Percentiles rank a stretch among this genome's conserved stretches.
These are phyloP conservation scores for Nakazawaea anatomiae DNA, from an alignment of 805 yeast species.

Conservation along the genomic window DNA sequence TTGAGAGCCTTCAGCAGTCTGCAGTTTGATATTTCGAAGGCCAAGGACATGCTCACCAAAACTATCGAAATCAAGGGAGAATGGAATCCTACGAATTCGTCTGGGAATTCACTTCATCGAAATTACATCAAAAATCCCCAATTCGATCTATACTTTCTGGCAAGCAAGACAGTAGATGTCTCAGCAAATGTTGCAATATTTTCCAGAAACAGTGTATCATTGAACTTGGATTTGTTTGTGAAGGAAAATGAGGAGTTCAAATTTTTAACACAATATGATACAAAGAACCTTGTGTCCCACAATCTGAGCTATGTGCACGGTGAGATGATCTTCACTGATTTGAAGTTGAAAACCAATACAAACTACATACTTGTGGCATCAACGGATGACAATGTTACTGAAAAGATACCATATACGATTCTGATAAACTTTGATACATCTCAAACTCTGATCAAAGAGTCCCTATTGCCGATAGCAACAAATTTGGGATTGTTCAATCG, in stretches of 20 bases:
- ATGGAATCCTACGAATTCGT: constrained; percentile 42
- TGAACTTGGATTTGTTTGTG: constrained; percentile 42
- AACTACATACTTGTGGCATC: constrained; percentile 42
- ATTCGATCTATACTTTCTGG: constrained; percentile 28
- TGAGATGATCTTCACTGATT: constrained; percentile 15
- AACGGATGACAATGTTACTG: constrained; percentile 29
- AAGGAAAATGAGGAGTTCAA: constrained; percentile 22
- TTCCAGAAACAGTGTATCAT: constrained; percentile 17
- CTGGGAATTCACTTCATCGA: constrained; percentile 49
- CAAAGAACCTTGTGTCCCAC: constrained; percentile 22
- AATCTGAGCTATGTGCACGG: constrained; percentile 29
- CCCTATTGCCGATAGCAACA: not conserved
- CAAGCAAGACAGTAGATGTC: constrained; percentile 14
- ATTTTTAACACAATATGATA: constrained; percentile 21
- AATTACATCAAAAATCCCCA: constrained; percentile 53
- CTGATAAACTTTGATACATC: not conserved
- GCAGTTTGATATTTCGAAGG: constrained; percentile 21
- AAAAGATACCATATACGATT: not conserved
- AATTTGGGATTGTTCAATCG: not conserved
- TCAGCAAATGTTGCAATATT: constrained; percentile 19
- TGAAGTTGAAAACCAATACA: constrained; percentile 26
- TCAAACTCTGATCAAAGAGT: not conserved
- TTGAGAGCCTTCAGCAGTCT: constrained; percentile 12
- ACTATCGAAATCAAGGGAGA: constrained; percentile 24
- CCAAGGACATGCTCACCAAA: constrained; percentile 22